phyloP scores from a whole-genome alignment of 192 early-diverging fungal genomes.

The Funneliformis geosporum region DNA sequence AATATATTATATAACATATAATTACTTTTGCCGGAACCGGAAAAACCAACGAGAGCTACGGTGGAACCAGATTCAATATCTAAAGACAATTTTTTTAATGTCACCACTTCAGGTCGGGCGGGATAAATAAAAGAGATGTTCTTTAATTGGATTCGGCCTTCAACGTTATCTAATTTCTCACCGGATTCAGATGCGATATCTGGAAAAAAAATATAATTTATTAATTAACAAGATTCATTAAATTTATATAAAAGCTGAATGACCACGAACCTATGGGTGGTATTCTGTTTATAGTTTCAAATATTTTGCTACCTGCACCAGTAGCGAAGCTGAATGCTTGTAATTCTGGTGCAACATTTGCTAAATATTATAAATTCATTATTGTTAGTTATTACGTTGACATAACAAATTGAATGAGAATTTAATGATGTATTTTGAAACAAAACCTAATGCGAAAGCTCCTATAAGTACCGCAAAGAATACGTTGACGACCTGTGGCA shows the following conservation, averaged over 20 bases:
- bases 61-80: conserved; percentile 61
- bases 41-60: conserved; percentile 80
- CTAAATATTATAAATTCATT: conserved; percentile 65
- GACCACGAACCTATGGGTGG: conserved; percentile 69
- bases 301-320: conserved; percentile 84
- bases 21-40: conserved; percentile 78
- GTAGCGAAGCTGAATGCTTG: conserved; percentile 71
- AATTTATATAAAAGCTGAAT: background rate
- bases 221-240: background rate
- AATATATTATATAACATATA: background rate
- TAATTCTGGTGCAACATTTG: conserved; percentile 70
- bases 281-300: conserved; percentile 77
- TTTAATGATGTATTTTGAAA: conserved; percentile 52
- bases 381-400: conserved; percentile 49
- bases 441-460: conserved; percentile 60
- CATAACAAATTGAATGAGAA: conserved; percentile 41
- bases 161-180: conserved; percentile 40
- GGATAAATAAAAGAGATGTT: conserved; percentile 67
- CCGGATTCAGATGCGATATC: conserved; percentile 57
- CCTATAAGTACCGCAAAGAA: conserved; percentile 75
- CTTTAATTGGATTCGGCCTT: conserved; percentile 55
- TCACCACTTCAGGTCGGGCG: conserved; percentile 53
- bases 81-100: conserved; percentile 58
- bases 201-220: background rate
- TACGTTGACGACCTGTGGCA: conserved; percentile 56